Conservation (phyloP, 139 green algal genomes). For the Spirogloea muscicola region DNA sequence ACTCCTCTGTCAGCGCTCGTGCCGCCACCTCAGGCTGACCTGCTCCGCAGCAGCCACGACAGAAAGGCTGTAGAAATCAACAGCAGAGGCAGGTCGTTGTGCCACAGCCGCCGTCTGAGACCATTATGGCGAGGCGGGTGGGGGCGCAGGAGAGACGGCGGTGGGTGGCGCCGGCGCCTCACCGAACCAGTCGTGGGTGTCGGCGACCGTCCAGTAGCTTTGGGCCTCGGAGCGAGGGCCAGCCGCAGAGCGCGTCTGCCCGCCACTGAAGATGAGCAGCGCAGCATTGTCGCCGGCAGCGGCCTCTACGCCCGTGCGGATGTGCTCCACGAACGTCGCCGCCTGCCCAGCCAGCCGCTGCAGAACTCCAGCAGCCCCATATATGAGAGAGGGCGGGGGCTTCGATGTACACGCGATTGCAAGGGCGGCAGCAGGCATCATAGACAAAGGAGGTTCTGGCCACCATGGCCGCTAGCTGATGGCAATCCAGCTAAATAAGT, state of each 20-base stretch:
- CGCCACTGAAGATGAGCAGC: conserved; percentile 53
- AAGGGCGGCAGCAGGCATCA: too few relatives aligned
- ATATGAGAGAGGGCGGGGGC: too few relatives aligned
- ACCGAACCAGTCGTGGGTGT: conserved; percentile 48
- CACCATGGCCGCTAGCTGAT: too few relatives aligned
- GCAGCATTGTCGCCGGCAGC: conserved; percentile 49
- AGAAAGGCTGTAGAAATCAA: not conserved
- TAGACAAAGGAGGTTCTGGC: too few relatives aligned
- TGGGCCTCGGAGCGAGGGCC: conserved; percentile 42
- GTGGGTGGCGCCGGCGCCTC: too few relatives aligned
- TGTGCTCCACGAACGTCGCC: conserved; percentile 79
- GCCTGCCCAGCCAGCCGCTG: conserved; percentile 64
- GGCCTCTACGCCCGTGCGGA: conserved; percentile 67
- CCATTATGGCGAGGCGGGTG: too few relatives aligned
- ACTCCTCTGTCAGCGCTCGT: conserved; percentile 66
- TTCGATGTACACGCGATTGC: too few relatives aligned
- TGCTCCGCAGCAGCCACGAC: not conserved
- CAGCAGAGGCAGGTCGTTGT: conserved; percentile 23
- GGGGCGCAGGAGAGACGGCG: not conserved
- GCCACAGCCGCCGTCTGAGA: too few relatives aligned
- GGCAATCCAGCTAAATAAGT: too few relatives aligned
- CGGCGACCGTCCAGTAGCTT: conserved; percentile 51
- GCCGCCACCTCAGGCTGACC: conserved; percentile 12
- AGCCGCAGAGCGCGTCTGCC: conserved; percentile 39
- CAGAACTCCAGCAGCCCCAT: too few relatives aligned